Percentiles rank a stretch among this genome's conserved stretches.
phyloP scores from a whole-genome alignment of 805 yeast genomes.

The Wickerhamomyces tratensis region DNA sequence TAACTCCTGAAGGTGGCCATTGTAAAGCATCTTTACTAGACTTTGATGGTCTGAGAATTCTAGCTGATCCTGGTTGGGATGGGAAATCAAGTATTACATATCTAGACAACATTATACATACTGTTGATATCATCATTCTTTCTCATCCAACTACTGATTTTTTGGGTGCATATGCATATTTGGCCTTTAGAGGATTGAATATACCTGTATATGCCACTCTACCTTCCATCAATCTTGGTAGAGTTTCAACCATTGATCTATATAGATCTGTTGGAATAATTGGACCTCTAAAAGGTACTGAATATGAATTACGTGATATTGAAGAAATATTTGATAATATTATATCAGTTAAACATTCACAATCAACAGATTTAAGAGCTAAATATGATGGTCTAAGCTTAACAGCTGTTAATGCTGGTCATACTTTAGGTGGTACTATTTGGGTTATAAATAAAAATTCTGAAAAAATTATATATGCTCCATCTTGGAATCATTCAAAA shows the following conservation, averaged over 20 bases:
- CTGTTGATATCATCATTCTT: conserved; percentile 62
- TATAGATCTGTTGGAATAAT: conserved; percentile 65
- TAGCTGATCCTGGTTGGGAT: conserved; percentile 75
- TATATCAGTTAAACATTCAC: conserved; percentile 65
- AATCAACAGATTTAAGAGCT: conserved; percentile 55
- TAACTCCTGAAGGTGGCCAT: conserved; percentile 11
- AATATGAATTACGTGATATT: conserved; percentile 60
- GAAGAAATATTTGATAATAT: conserved; percentile 74
- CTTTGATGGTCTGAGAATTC: conserved; percentile 46
- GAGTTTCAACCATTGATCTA: conserved; percentile 75
- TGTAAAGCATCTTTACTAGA: conserved; percentile 38
- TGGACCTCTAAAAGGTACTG: conserved; percentile 56
- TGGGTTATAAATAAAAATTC: conserved; percentile 71
- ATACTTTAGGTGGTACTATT: conserved; percentile 85
- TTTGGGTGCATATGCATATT: conserved; percentile 66
- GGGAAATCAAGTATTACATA: conserved; percentile 34
- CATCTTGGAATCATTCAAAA: conserved; percentile 90
- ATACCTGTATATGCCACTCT: conserved; percentile 80
- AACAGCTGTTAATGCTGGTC: conserved; percentile 88
- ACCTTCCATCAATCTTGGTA: conserved; percentile 83
- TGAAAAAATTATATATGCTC: conserved; percentile 81
- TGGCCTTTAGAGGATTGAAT: conserved; percentile 52
- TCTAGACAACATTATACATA: conserved; percentile 31
- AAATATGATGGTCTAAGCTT: conserved; percentile 49
- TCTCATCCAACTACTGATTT: conserved; percentile 81